phyloP scores from a whole-genome alignment of 1,284 basidiomycete genomes.

The Tilletiaria anomala region DNA sequence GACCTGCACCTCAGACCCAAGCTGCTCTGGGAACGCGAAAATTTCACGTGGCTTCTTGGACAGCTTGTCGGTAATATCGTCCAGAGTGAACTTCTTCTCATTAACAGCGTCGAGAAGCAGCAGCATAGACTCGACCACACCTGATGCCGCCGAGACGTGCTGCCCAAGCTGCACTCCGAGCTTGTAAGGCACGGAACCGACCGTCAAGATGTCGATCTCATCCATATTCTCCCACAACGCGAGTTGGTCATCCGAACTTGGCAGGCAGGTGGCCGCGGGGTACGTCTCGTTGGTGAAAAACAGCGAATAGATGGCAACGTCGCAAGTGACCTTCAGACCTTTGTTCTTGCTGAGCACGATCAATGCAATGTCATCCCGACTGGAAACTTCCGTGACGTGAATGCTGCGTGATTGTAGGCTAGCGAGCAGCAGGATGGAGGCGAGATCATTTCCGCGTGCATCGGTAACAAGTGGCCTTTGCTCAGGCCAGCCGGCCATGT shows the following conservation, averaged over 20 bases:
- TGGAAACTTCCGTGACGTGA: constrained; percentile 85
- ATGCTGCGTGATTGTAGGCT: constrained; percentile 78
- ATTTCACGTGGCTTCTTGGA: constrained; percentile 86
- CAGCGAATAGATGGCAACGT: constrained; percentile 80
- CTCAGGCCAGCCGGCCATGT: constrained; percentile 78
- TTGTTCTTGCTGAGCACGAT: constrained; percentile 92
- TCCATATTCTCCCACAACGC: constrained; percentile 76
- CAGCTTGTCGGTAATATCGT: constrained; percentile 64
- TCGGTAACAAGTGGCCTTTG: constrained; percentile 90
- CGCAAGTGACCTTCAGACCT: constrained; percentile 85
- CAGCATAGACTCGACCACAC: constrained; percentile 74
- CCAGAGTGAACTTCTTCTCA: constrained; percentile 63
- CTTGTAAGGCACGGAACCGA: constrained; percentile 68
- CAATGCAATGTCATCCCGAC: constrained; percentile 70
- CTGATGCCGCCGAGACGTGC: constrained; percentile 56
- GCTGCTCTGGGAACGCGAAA: constrained; percentile 74
- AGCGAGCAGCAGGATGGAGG: constrained; percentile 80
- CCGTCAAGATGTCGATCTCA: constrained; percentile 77
- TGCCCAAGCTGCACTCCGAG: constrained; percentile 58
- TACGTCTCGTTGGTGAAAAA: constrained; percentile 67
- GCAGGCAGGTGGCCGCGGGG: constrained; percentile 51
- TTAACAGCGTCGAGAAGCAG: constrained; percentile 74
- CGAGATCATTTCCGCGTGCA: constrained; percentile 78
- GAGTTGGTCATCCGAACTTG: constrained; percentile 62
- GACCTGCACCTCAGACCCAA: constrained; percentile 58